phyloP scores from a whole-genome alignment of 192 early-diverging fungal species.

The Lunasporangiospora selenospora region DNA sequence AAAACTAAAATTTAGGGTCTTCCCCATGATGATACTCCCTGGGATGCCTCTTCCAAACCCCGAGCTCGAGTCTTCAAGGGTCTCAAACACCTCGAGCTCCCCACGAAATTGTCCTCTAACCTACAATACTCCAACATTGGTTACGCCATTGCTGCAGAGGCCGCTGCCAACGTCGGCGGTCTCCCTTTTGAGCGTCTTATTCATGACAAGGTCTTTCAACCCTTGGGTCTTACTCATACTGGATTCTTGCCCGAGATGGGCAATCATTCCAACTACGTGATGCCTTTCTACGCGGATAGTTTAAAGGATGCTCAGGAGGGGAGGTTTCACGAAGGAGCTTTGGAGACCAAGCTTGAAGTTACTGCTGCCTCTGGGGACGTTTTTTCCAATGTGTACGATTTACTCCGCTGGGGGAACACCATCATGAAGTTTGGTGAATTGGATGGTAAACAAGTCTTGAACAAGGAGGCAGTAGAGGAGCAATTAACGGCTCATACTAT shows the following conservation, averaged over 20 bases:
- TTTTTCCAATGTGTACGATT: slow-evolving; percentile 1
- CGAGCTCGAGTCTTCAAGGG: slow-evolving; percentile 15
- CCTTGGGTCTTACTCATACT: slow-evolving; percentile 15
- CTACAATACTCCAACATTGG: slow-evolving; percentile 3
- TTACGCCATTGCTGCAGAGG: slow-evolving; percentile 1
- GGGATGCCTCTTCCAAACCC: slow-evolving; percentile 1
- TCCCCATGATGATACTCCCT: background rate
- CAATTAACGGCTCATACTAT: slow-evolving; percentile 7
- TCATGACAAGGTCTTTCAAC: slow-evolving; percentile 3
- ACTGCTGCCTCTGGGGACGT: slow-evolving; percentile 9
- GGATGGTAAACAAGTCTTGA: slow-evolving; percentile 11
- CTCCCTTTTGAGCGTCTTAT: background rate
- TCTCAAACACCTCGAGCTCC: slow-evolving; percentile 2
- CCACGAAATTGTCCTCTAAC: slow-evolving; percentile 1
- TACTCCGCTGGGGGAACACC: background rate
- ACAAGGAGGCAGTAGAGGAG: slow-evolving; percentile 1
- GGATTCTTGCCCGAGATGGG: slow-evolving; percentile 20
- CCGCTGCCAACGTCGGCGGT: slow-evolving; percentile 1
- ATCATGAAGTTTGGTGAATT: slow-evolving; percentile 12
- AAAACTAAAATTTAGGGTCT: slow-evolving; percentile 4
- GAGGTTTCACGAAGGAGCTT: background rate
- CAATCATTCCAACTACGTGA: slow-evolving; percentile 5
- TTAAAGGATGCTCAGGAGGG: slow-evolving; percentile 34
- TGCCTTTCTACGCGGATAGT: slow-evolving; percentile 3
- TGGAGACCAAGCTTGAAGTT: background rate